Conservation (phyloP, 768 basidiomycete species). For the Auricularia sp. region DNA sequence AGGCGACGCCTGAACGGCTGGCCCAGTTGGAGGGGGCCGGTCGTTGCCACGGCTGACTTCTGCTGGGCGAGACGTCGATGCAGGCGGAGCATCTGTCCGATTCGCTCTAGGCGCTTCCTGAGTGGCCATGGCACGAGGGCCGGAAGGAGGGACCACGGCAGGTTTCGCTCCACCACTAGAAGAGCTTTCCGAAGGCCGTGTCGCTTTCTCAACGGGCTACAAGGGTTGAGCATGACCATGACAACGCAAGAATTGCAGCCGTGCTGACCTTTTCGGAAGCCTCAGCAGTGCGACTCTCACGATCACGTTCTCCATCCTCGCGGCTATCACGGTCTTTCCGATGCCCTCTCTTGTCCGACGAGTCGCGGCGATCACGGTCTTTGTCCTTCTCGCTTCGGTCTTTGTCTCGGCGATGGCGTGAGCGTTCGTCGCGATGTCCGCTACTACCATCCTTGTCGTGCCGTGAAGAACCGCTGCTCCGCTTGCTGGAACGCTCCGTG, state of each 20-base stretch:
- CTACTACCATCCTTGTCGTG: constrained; percentile 38
- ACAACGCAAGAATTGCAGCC: background rate
- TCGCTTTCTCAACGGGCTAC: background rate
- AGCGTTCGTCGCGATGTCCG: constrained; percentile 60
- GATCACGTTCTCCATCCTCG: constrained; percentile 39
- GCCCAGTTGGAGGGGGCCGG: background rate
- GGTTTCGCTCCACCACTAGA: background rate
- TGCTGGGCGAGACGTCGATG: constrained; percentile 61
- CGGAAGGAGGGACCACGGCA: constrained; percentile 28
- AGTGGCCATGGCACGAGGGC: constrained; percentile 15
- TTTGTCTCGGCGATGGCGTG: constrained; percentile 56
- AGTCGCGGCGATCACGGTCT: constrained; percentile 51
- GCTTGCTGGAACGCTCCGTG: constrained; percentile 61
- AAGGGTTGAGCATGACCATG: background rate
- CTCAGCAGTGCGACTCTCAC: constrained; percentile 6
- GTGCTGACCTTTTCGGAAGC: constrained; percentile 53
- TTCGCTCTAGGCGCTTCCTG: background rate
- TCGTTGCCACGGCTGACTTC: background rate
- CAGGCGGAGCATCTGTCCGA: constrained; percentile 32
- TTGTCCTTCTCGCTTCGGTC: constrained; percentile 48
- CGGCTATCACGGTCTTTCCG: constrained; percentile 50
- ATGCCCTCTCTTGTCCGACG: background rate
- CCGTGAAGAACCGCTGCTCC: constrained; percentile 44
- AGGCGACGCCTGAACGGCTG: background rate
- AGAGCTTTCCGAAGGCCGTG: background rate